Evolutionary conservation across 1,284 basidiomycete genomes (phyloP), one percentile per base, ranked within the genome.

Genomic region (Violaceomyces palustris): DNA sequence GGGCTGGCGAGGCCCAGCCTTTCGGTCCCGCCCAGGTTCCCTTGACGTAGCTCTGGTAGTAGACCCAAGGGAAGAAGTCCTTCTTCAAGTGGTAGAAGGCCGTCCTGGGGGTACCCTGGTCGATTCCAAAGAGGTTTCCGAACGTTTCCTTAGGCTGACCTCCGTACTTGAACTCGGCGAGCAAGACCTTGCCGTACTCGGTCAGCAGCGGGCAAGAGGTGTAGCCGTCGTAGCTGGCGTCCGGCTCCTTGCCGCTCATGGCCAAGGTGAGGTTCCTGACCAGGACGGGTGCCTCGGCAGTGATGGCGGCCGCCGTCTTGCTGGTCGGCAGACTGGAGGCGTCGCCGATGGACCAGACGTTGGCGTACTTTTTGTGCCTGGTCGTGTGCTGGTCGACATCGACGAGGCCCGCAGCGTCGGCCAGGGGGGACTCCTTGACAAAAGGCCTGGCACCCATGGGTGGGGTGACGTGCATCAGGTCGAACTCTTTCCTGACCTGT

Each of bases 271-370:
- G 74, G 76, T 97, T 98, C 75, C 93, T 87, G 1, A 86, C 83
- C 37, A 97, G 78, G 2, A 98, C 85, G n/a, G 93, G 93, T 0
- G 87, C 84, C 74, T 98, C 88, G 0, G 82, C 82, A 2, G 87
- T 90, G 67, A 96, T 87, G 1, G 92, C 93, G 2, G 93, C 92
- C 0, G 87, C 88, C 1, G 93, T 98, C 80, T 94, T 98, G 74
- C 87, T 90, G 11, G 90, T 97, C 6, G 92, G 91, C 32, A 94
- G 76, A 39, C 84, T 88, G 21, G 88, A 87, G 56, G 86, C 87
- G 72, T 98, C 93, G 21, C 93, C 93, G 17, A 94, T 72, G 7
- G 87, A 81, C 75, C 92, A 97, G 25, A 97, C 80, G 74, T 96
- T 96, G 44, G 78, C 75, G 72, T 74, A 80, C 52, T 91, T 90